Conservation (phyloP, 1,284 basidiomycete genomes). For the Cryptococcus jaspeensis region DNA sequence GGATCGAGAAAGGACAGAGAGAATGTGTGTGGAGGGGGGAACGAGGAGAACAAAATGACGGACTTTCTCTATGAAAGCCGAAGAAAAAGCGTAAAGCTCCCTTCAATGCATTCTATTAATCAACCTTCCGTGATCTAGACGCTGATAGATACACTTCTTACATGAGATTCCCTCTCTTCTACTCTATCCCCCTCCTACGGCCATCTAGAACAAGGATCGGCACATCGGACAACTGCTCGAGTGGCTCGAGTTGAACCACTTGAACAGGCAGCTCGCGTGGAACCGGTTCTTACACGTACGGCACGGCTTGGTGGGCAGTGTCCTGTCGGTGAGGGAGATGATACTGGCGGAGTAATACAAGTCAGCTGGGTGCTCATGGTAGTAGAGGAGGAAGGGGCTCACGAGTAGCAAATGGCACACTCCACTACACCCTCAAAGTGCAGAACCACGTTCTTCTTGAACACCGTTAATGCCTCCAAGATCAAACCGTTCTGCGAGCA, state of each 20-base stretch:
- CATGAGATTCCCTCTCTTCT: not conserved
- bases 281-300: slow-evolving; percentile 94
- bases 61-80: not conserved
- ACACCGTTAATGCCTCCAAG: slow-evolving; percentile 84
- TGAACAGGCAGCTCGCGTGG: slow-evolving; percentile 89
- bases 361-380: not conserved
- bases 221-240: slow-evolving; percentile 89
- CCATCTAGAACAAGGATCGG: slow-evolving; percentile 58
- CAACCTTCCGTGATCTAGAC: not conserved
- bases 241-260: slow-evolving; percentile 89
- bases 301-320: slow-evolving; percentile 87
- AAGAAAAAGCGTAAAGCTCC: not conserved
- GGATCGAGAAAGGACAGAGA: not conserved
- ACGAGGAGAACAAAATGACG: not conserved
- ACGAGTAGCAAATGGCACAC: slow-evolving; percentile 94
- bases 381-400: slow-evolving; percentile 42
- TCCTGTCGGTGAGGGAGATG: slow-evolving; percentile 86
- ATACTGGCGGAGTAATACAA: slow-evolving; percentile 63
- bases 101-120: not conserved
- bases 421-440: slow-evolving; percentile 93
- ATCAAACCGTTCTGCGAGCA: slow-evolving; percentile 76
- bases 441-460: slow-evolving; percentile 88
- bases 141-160: not conserved
- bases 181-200: not conserved
- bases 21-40: too few relatives aligned